Evolutionary conservation across 768 basidiomycete genomes (phyloP).

Genomic region (Boletus subparvulus): DNA sequence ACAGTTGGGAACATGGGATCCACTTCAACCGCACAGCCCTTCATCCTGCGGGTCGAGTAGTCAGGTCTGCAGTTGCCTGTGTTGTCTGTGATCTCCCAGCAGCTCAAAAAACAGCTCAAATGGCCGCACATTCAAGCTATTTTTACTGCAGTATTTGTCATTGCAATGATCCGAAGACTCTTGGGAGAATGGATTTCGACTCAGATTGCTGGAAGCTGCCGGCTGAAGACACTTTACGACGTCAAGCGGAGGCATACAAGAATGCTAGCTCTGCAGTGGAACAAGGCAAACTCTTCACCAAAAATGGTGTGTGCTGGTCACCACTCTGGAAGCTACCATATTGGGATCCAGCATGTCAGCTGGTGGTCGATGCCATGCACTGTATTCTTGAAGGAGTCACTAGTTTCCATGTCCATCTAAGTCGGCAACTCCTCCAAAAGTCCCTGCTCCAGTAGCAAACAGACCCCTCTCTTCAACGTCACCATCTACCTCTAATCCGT

Average conservation of each 20-base stretch:
- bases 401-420: not conserved
- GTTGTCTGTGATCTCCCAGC: constrained; percentile 3
- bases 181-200: not conserved
- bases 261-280: not conserved
- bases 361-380: constrained; percentile 31
- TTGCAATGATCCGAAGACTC: not conserved
- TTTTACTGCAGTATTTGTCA: constrained; percentile 2
- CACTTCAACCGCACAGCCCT: not conserved
- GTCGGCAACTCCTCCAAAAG: too few species aligned
- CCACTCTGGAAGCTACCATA: constrained; percentile 26
- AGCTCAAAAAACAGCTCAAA: not conserved
- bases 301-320: constrained; percentile 18
- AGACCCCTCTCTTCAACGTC: too few species aligned
- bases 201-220: not conserved
- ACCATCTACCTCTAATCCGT: too few species aligned
- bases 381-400: constrained; percentile 16
- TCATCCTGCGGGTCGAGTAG: not conserved
- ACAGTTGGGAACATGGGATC: not conserved
- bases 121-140: not conserved
- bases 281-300: constrained; percentile 8
- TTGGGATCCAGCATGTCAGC: constrained; percentile 22
- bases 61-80: not conserved
- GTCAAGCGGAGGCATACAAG: not conserved
- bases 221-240: not conserved
- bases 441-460: too few species aligned